Evolutionary conservation across 768 basidiomycete species (phyloP).

Genomic region (Leccinum uliginosum): DNA sequence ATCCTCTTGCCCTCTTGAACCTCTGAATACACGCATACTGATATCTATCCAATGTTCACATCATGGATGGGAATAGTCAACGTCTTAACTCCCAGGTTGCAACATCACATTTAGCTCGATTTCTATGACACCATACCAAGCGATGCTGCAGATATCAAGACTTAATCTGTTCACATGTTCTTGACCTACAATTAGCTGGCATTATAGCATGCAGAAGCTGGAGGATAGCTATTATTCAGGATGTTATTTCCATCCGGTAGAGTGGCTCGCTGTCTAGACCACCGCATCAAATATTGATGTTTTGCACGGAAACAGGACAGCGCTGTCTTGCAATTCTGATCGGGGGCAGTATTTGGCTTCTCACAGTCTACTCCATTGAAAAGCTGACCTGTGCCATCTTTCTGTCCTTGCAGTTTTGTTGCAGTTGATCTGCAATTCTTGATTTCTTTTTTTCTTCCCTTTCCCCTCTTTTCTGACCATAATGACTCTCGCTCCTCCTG

Average conservation of each 20-base stretch:
- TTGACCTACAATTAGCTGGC: neutral
- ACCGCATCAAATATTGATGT: neutral
- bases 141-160: neutral
- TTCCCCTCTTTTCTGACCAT: neutral
- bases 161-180: neutral
- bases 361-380: constrained; percentile 9
- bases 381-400: neutral
- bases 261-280: neutral
- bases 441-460: neutral
- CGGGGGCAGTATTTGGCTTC: constrained; percentile 9
- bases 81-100: neutral
- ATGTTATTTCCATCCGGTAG: neutral
- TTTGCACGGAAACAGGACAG: neutral
- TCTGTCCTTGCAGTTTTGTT: constrained; percentile 11
- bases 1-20: neutral
- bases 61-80: neutral
- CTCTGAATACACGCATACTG: neutral
- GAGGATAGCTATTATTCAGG: neutral
- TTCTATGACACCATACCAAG: neutral
- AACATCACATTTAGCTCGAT: neutral
- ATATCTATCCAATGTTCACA: neutral
- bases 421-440: constrained; percentile 21
- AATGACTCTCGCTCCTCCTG: constrained; percentile 17
- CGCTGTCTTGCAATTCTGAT: neutral
- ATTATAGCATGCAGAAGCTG: neutral